phyloP scores from a whole-genome alignment of 352 stramenopile species.

The Globisporangium mamillatum region DNA sequence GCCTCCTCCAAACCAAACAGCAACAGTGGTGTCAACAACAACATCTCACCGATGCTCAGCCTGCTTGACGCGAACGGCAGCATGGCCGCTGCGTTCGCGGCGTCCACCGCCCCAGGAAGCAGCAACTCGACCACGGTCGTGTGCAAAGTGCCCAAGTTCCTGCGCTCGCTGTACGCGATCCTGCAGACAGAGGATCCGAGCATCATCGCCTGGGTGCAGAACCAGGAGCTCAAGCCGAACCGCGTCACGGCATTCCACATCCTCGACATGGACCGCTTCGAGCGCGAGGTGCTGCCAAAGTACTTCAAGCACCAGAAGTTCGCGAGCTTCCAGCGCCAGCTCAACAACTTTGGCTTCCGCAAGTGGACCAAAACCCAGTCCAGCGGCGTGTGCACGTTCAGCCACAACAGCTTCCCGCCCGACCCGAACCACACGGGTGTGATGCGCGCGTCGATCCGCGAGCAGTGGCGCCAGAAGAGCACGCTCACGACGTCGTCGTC shows the following conservation, averaged over 20 bases:
- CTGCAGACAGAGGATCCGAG: constrained; percentile 66
- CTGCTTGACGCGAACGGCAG: constrained; percentile 18
- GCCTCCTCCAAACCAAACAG: neutral
- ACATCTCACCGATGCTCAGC: neutral
- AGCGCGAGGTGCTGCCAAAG: constrained; percentile 86
- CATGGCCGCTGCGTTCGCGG: constrained; percentile 17
- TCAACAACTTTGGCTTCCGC: constrained; percentile 93
- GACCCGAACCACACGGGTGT: constrained; percentile 37
- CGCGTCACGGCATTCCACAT: constrained; percentile 76
- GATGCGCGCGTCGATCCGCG: constrained; percentile 47
- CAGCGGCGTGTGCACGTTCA: constrained; percentile 80
- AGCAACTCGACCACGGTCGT: constrained; percentile 14
- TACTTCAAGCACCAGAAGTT: constrained; percentile 95
- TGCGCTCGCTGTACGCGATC: constrained; percentile 78
- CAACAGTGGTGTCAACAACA: neutral
- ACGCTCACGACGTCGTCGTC: constrained; percentile 21
- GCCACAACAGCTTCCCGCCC: constrained; percentile 77
- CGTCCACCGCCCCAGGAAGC: constrained; percentile 9
- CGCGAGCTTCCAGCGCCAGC: constrained; percentile 89
- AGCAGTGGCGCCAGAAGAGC: constrained; percentile 74
- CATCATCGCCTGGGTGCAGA: constrained; percentile 73
- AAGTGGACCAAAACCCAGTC: constrained; percentile 83
- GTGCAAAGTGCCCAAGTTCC: constrained; percentile 81
- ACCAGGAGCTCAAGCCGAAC: constrained; percentile 63
- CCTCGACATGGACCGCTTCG: constrained; percentile 72